Evolutionary conservation across 75 land plant species (phyloP).

Genomic region (Gnetum montanum): DNA sequence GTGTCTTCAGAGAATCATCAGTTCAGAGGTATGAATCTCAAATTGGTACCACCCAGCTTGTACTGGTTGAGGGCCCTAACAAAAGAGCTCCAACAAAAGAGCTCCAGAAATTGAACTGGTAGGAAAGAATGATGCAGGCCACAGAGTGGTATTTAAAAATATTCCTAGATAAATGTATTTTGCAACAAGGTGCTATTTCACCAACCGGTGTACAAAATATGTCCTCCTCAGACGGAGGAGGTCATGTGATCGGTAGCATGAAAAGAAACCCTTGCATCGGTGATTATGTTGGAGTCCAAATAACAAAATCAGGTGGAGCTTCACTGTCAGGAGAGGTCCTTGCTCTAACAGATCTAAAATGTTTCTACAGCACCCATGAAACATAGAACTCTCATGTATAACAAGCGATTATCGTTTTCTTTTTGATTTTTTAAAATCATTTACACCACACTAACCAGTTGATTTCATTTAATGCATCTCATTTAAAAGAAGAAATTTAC

Average conservation of each 20-base stretch:
- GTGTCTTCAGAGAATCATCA: slow-evolving; percentile 61
- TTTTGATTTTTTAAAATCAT: too few species aligned
- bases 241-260: slow-evolving; percentile 1
- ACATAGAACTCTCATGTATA: too few species aligned
- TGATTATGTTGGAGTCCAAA: slow-evolving; percentile 86
- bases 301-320: slow-evolving; percentile 58
- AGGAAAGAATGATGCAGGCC: slow-evolving; percentile 89
- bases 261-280: slow-evolving; percentile 47
- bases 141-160: slow-evolving; percentile 58
- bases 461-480: too few species aligned
- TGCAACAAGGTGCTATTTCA: neutral
- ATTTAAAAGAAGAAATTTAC: too few species aligned
- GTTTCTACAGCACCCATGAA: slow-evolving; percentile 17
- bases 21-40: slow-evolving; percentile 68
- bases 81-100: slow-evolving; percentile 84
- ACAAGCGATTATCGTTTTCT: too few species aligned
- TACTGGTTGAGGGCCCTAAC: slow-evolving; percentile 83
- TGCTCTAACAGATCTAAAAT: slow-evolving; percentile 47
- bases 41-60: slow-evolving; percentile 75
- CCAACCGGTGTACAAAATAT: neutral
- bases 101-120: slow-evolving; percentile 77
- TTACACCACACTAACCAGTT: too few species aligned
- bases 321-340: slow-evolving; percentile 74
- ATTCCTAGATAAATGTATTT: slow-evolving; percentile 12
- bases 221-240: slow-evolving; percentile 3